Evolutionary conservation across 2,329 filamentous ascomycete genomes (phyloP).

Genomic region (Cryoendolithus antarcticus): DNA sequence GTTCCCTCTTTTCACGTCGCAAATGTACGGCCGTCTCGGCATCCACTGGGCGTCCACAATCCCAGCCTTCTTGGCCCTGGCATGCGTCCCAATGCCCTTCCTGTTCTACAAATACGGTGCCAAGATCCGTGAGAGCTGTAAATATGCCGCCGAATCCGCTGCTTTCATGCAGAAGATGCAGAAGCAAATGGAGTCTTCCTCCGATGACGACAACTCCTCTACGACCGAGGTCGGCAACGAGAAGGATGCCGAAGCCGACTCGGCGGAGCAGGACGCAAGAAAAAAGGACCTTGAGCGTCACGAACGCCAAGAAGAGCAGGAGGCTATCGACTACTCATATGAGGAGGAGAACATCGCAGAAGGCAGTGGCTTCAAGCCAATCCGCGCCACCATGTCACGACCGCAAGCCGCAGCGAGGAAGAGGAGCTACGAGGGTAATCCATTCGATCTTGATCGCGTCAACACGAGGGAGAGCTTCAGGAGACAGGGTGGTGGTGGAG

Average conservation of each 20-base stretch:
- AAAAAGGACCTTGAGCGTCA: constrained; percentile 21
- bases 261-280: constrained; percentile 4
- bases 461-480: constrained; percentile 36
- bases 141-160: constrained; percentile 52
- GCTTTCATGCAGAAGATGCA: constrained; percentile 40
- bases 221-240: constrained; percentile 4
- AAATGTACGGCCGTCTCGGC: constrained; percentile 5
- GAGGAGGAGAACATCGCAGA: constrained; percentile 10
- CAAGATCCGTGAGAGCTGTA: constrained; percentile 52
- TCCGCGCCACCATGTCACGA: constrained; percentile 9
- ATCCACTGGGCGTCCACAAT: constrained; percentile 37
- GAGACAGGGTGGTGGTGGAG: background rate
- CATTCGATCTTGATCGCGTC: constrained; percentile 37
- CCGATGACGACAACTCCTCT: constrained; percentile 2
- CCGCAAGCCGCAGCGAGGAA: constrained; percentile 16
- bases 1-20: constrained; percentile 61
- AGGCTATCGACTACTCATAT: constrained; percentile 17
- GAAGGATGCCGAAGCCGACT: background rate
- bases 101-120: constrained; percentile 63
- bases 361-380: constrained; percentile 10
- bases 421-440: constrained; percentile 27
- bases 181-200: constrained; percentile 12
- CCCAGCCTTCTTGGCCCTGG: constrained; percentile 60
- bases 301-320: constrained; percentile 14
- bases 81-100: constrained; percentile 62